Conservation (phyloP, 2,329 filamentous ascomycete species). For the Trichoderma endophyticum region DNA sequence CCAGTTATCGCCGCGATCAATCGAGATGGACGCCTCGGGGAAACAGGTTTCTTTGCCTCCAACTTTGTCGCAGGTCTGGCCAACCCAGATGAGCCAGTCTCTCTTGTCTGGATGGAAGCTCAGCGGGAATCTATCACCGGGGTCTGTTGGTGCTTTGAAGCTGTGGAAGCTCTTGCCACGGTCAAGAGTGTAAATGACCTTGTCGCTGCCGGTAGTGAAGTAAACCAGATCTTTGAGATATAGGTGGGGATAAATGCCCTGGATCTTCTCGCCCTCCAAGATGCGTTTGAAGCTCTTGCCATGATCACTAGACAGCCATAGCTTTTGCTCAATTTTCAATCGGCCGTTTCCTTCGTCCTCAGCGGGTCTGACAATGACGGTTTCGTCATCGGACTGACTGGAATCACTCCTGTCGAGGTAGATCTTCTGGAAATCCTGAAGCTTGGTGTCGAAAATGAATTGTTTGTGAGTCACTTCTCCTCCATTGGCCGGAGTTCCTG, state of each 20-base stretch:
- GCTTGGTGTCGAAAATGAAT: slow-evolving; percentile 60
- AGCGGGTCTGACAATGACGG: slow-evolving; percentile 54
- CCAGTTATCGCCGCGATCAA: slow-evolving; percentile 80
- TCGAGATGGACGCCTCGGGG: slow-evolving; percentile 70
- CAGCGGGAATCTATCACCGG: slow-evolving; percentile 46
- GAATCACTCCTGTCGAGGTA: slow-evolving; percentile 77
- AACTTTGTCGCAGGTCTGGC: slow-evolving; percentile 62
- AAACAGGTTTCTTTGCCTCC: slow-evolving; percentile 59
- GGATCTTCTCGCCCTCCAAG: slow-evolving; percentile 66
- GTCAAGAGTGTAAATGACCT: slow-evolving; percentile 77
- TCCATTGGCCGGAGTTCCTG: slow-evolving; percentile 54
- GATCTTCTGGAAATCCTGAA: slow-evolving; percentile 51
- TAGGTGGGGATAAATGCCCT: slow-evolving; percentile 69
- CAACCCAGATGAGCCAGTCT: slow-evolving; percentile 92
- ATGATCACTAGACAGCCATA: slow-evolving; percentile 78
- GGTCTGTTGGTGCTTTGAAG: slow-evolving; percentile 66
- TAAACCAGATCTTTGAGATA: slow-evolving; percentile 84
- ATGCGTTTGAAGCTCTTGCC: slow-evolving; percentile 79
- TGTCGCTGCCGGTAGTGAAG: slow-evolving; percentile 60
- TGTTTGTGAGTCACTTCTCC: slow-evolving; percentile 64
- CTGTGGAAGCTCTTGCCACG: slow-evolving; percentile 69
- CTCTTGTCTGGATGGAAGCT: slow-evolving; percentile 81
- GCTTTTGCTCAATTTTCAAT: slow-evolving; percentile 46
- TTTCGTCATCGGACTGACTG: slow-evolving; percentile 68
- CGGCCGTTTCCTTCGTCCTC: slow-evolving; percentile 30